phyloP scores from a whole-genome alignment of 2,329 filamentous ascomycete genomes.

The Pseudocercospora eumusae region DNA sequence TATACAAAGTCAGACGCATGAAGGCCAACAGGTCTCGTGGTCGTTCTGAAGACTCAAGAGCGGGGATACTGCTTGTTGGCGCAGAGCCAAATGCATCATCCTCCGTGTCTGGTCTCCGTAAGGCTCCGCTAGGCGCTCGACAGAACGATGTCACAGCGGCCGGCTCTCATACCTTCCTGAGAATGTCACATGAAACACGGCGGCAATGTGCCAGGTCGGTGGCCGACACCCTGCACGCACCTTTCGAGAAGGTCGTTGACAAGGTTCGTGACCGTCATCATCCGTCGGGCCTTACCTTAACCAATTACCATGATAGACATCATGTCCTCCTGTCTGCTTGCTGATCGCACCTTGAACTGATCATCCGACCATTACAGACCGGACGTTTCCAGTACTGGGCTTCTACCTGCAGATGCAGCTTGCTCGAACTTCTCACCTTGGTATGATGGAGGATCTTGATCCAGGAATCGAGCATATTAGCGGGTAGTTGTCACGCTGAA shows the following conservation, averaged over 20 bases:
- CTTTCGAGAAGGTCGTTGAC: not conserved
- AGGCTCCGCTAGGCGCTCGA: not conserved
- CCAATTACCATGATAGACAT: conserved; percentile 5
- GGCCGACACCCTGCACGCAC: not conserved
- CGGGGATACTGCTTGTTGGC: not conserved
- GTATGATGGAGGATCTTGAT: not conserved
- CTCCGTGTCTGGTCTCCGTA: not conserved
- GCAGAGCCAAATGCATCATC: not conserved
- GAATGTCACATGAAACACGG: not conserved
- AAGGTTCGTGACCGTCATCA: not conserved
- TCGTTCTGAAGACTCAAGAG: not conserved
- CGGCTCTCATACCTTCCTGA: not conserved
- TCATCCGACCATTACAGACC: not conserved
- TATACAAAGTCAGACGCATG: conserved; percentile 1
- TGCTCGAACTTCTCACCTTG: not conserved
- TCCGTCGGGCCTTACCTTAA: not conserved
- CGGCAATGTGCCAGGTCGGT: not conserved
- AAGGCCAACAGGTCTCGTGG: not conserved
- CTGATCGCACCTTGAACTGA: not conserved
- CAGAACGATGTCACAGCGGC: not conserved
- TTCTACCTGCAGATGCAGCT: not conserved
- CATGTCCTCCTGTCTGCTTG: not conserved
- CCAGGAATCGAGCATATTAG: not conserved
- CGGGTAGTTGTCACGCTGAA: not conserved
- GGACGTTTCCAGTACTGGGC: not conserved